Evolutionary conservation across 495 filamentous ascomycete species (phyloP), one percentile per base, ranked within the genome.

Genomic region (Podospora pseudoanserina): DNA sequence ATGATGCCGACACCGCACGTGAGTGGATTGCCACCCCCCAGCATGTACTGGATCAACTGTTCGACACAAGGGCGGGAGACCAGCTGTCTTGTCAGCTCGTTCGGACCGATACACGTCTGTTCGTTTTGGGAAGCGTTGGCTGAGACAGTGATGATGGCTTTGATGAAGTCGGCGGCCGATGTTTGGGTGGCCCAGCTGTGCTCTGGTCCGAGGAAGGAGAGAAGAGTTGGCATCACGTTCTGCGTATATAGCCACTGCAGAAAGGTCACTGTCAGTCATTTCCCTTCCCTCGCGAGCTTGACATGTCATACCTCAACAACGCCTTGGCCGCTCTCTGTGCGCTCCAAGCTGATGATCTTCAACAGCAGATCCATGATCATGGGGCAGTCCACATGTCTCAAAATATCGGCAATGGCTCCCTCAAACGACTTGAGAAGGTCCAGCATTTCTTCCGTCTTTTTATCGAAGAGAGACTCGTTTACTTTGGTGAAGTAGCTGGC

Each of bases 401-500:
- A 83, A 79, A 98, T 92, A 66, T 92, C 88, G 2, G 89, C 83
- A 27, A 99, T 85, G 39, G 96, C 90, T 53, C 89, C 88, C 34
- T 94, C 89, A 60, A 97, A 73, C 3, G 89, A 89, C 76, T 92
- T 95, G 70, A 98, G 85, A 61, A 98, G 87, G 18, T 89, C 88
- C 57, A 99, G 79, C 93, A 97, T 98, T 68, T 97, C 94, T 70
- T 93, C 91, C 34, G 96, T 97, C 85, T 98, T 98, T 79, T 93
- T 96, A 78, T 97, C 96, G 65, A 99, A 88, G 19, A 99, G 80
- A 2, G 93, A 89, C 77, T 99, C 95, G 79, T 97, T 98, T 71
- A 99, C 92, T 75, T 98, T 99, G 18, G 95, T 98, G 76, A 99
- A 99, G 72, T 98, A 98, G 70, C 94, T 93, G 5, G 95, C 95